These are phyloP conservation scores for Pugionium dolabratum DNA, from an alignment of 345 rosid genomes.

Conservation along the genomic window DNA sequence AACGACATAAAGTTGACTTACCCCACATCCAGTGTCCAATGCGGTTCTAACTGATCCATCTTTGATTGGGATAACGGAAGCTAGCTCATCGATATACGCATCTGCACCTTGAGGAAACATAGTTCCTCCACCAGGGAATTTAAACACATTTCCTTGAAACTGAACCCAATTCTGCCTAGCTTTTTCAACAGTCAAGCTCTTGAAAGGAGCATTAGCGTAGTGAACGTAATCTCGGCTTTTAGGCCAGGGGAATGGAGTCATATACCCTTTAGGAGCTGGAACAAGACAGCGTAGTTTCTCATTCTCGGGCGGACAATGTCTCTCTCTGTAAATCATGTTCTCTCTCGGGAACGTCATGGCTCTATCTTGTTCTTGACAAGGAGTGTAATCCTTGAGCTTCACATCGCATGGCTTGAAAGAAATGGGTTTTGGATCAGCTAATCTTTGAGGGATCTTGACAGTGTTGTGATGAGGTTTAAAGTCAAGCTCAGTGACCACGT, in stretches of 20 bases:
- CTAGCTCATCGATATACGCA: conserved; percentile 87
- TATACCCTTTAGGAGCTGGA: conserved; percentile 93
- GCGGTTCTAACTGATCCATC: conserved; percentile 95
- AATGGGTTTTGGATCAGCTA: conserved; percentile 52
- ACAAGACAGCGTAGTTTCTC: conserved; percentile 83
- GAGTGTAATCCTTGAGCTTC: conserved; percentile 80
- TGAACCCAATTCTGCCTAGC: conserved; percentile 94
- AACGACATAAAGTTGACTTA: conserved; percentile 38
- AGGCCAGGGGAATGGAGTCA: conserved; percentile 94
- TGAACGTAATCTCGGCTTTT: conserved; percentile 88
- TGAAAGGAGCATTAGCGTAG: conserved; percentile 91
- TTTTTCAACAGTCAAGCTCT: conserved; percentile 84
- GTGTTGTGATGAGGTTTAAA: conserved; percentile 79
- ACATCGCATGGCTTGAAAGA: conserved; percentile 75
- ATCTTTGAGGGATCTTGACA: conserved; percentile 52
- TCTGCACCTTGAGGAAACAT: conserved; percentile 99
- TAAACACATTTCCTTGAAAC: conserved; percentile 85
- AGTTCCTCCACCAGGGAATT: conserved; percentile 98
- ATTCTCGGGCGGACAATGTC: conserved; percentile 85
- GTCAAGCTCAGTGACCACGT: conserved; percentile 56
- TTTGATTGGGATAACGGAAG: conserved; percentile 80
- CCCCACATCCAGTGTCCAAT: conserved; percentile 96
- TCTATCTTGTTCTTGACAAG: conserved; percentile 91
- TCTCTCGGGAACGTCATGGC: conserved; percentile 96
- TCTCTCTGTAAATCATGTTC: conserved; percentile 88